Conservation (phyloP, 2,329 filamentous ascomycete species). For the Raffaelea albimanens region DNA sequence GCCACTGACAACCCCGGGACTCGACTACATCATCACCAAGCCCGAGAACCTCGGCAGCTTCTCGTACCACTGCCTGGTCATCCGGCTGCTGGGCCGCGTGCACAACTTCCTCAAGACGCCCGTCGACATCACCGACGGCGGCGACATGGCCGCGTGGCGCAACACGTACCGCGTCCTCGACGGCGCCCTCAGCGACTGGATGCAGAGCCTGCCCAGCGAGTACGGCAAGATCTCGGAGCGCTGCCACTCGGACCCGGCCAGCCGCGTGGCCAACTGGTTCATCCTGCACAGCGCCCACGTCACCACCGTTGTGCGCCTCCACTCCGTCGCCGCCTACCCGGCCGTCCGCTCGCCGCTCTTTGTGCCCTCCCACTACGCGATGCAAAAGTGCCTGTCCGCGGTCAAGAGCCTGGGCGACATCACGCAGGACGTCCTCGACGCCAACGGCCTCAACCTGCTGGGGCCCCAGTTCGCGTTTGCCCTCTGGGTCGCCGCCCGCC, state of each 20-base stretch:
- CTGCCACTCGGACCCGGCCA: constrained; percentile 59
- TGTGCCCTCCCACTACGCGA: constrained; percentile 75
- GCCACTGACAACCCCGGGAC: too few relatives aligned
- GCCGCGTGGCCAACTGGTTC: constrained; percentile 72
- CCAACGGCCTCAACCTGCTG: constrained; percentile 66
- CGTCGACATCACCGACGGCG: constrained; percentile 73
- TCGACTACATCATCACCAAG: constrained; percentile 30
- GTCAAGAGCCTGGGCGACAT: constrained; percentile 76
- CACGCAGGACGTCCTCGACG: constrained; percentile 66
- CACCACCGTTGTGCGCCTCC: constrained; percentile 78
- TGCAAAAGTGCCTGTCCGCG: constrained; percentile 70
- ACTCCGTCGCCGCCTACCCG: constrained; percentile 86
- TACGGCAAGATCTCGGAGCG: constrained; percentile 76
- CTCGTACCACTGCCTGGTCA: constrained; percentile 80
- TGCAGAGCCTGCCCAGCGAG: constrained; percentile 71
- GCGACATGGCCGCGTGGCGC: constrained; percentile 85
- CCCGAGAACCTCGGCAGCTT: constrained; percentile 80
- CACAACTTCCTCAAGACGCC: constrained; percentile 83
- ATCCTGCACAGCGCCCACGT: constrained; percentile 88
- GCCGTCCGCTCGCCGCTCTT: constrained; percentile 34
- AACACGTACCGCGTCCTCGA: constrained; percentile 77
- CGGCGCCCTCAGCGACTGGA: constrained; percentile 69
- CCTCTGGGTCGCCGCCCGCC: constrained; percentile 79
- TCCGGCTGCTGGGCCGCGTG: constrained; percentile 77
- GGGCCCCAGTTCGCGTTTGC: constrained; percentile 88